These are phyloP conservation scores for Elongisporangium undulatum DNA, from an alignment of 352 stramenopile species.

Conservation along the genomic window DNA sequence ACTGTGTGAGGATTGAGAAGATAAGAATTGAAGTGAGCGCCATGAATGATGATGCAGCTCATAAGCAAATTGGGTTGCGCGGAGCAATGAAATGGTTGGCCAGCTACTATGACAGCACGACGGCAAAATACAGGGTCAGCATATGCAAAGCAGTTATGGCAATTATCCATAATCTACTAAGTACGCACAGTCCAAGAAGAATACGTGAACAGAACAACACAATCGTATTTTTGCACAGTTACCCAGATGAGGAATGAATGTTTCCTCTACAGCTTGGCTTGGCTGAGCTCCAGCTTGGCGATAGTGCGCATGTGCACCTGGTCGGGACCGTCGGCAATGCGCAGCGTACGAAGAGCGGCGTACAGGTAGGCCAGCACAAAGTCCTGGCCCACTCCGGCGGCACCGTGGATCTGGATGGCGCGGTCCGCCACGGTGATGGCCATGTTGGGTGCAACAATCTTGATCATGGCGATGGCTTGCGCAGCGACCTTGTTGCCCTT, in stretches of 20 bases:
- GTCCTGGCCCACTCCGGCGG: constrained; percentile 89
- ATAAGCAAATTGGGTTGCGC: no score
- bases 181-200: no score
- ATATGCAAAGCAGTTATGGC: no score
- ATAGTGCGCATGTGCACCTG: constrained; percentile 96
- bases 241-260: neutral
- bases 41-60: no score
- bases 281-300: constrained; percentile 89
- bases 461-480: constrained; percentile 95
- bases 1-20: neutral
- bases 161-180: no score
- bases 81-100: no score
- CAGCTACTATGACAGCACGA: no score
- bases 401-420: constrained; percentile 85
- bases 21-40: no score
- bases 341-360: constrained; percentile 87
- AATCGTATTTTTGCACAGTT: neutral
- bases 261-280: constrained; percentile 31
- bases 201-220: neutral
- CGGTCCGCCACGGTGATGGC: constrained; percentile 87
- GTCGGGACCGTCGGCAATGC: constrained; percentile 96
- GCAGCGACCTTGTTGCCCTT: constrained; percentile 83
- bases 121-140: no score
- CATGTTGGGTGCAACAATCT: constrained; percentile 93
- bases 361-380: constrained; percentile 92